These are phyloP conservation scores for Byssoonygena ceratinophila DNA, from an alignment of 2,329 filamentous ascomycete species.

Conservation along the genomic window DNA sequence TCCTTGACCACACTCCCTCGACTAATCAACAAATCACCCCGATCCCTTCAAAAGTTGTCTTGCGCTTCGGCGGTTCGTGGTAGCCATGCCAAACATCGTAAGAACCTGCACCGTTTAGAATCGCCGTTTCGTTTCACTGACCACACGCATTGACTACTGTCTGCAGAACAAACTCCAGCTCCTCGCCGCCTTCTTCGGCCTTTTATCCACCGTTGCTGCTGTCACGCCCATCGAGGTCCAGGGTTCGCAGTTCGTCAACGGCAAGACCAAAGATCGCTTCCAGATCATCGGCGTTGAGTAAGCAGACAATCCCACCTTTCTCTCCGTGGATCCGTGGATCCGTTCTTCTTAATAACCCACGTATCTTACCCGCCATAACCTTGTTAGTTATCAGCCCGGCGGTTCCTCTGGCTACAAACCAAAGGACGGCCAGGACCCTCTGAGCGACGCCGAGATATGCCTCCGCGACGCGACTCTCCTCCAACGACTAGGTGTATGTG, in stretches of 20 bases:
- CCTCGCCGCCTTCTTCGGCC: slow-evolving; percentile 33
- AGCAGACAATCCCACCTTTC: slow-evolving; percentile 18
- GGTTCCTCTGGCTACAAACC: slow-evolving; percentile 49
- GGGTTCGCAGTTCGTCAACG: slow-evolving; percentile 53
- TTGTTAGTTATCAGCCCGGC: slow-evolving; percentile 49
- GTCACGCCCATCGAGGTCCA: slow-evolving; percentile 48
- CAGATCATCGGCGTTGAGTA: slow-evolving; percentile 54
- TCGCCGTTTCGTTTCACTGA: neutral
- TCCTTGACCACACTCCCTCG: no score
- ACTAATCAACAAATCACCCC: no score
- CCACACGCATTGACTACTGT: neutral
- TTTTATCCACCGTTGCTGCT: slow-evolving; percentile 40
- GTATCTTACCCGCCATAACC: neutral
- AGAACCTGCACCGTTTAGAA: neutral
- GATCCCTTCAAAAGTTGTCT: slow-evolving; percentile 2
- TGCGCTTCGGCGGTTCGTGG: neutral
- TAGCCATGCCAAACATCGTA: neutral
- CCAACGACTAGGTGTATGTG: slow-evolving; percentile 48
- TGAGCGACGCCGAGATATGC: slow-evolving; percentile 49
- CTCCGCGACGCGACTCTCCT: slow-evolving; percentile 54
- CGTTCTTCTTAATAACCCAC: slow-evolving; percentile 8
- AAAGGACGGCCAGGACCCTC: slow-evolving; percentile 41
- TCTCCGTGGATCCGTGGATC: neutral
- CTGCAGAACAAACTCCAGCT: slow-evolving; percentile 14
- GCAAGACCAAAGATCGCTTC: slow-evolving; percentile 47